Evolutionary conservation across 176 grass and related monocot species (phyloP).

Genomic region (Hsuehochloa calcarea): DNA sequence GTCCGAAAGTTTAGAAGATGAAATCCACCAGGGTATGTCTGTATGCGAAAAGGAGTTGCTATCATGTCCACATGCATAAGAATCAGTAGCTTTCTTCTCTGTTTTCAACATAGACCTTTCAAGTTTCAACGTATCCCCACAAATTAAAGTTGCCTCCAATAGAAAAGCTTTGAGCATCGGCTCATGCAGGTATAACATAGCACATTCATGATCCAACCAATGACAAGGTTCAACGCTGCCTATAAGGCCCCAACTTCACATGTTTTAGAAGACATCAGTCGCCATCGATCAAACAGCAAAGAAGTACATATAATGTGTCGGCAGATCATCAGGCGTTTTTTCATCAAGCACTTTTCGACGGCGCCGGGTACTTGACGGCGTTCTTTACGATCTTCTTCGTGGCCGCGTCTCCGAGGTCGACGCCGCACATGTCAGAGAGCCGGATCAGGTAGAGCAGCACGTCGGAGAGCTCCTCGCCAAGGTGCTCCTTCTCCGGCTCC

Average conservation of each 20-base stretch:
- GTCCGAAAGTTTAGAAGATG: not conserved
- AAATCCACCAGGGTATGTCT: not conserved
- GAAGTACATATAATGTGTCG: not conserved
- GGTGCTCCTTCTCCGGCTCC: constrained; percentile 69
- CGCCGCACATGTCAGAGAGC: constrained; percentile 77
- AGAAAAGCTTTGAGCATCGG: not conserved
- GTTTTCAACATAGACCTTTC: not conserved
- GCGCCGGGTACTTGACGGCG: constrained; percentile 71
- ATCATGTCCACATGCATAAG: not conserved
- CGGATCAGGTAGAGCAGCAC: constrained; percentile 77
- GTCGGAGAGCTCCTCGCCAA: constrained; percentile 83
- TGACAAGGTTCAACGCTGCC: not conserved
- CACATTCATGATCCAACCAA: not conserved
- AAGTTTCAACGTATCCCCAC: not conserved
- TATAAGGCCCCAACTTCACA: not conserved
- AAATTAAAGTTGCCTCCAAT: not conserved
- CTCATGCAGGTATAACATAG: not conserved
- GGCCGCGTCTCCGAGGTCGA: constrained; percentile 71
- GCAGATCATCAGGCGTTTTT: not conserved
- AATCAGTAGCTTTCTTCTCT: not conserved
- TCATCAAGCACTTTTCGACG: constrained; percentile 13
- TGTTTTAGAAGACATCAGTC: not conserved
- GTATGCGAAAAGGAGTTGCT: not conserved
- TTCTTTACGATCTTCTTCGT: constrained; percentile 75
- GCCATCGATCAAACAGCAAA: not conserved